Percentiles rank a stretch among this genome's conserved stretches.
phyloP scores from a whole-genome alignment of 306 rosid species.

The Calophaca sinica region DNA sequence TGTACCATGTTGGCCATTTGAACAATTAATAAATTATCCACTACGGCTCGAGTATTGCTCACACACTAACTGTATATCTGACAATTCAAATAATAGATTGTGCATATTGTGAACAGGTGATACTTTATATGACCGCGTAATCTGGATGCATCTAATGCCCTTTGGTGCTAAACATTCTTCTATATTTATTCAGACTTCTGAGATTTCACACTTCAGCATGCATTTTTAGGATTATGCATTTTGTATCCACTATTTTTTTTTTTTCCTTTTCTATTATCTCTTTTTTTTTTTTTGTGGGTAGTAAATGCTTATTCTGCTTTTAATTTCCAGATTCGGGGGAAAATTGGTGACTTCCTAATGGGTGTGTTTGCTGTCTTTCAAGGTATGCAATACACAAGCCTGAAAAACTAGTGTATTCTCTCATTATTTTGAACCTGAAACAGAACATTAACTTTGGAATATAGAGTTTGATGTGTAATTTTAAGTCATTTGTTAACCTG shows the following conservation, averaged over 20 bases:
- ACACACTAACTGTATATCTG: not conserved
- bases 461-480: slow-evolving; percentile 4
- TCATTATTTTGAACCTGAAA: slow-evolving; percentile 18
- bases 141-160: slow-evolving; percentile 11
- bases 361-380: slow-evolving; percentile 82
- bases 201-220: not conserved
- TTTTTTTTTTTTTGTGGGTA: not conserved
- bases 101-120: slow-evolving; percentile 6
- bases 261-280: no score
- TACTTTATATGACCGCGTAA: not conserved
- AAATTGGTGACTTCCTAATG: slow-evolving; percentile 70
- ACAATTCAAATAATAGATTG: not conserved
- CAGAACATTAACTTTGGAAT: not conserved
- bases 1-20: slow-evolving; percentile 4
- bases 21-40: not conserved
- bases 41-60: slow-evolving; percentile 23
- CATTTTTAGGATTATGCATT: not conserved
- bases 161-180: slow-evolving; percentile 12
- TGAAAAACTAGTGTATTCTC: slow-evolving; percentile 8
- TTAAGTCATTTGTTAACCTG: slow-evolving; percentile 6
- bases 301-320: slow-evolving; percentile 43
- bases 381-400: slow-evolving; percentile 59
- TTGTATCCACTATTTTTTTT: not conserved
- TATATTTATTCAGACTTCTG: not conserved
- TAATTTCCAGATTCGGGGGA: slow-evolving; percentile 67